A percentile compares a stretch with the other conserved stretches of the same genome.
Conservation (phyloP, 192 early-diverging fungal species). For the Spizellomyces sp. region DNA sequence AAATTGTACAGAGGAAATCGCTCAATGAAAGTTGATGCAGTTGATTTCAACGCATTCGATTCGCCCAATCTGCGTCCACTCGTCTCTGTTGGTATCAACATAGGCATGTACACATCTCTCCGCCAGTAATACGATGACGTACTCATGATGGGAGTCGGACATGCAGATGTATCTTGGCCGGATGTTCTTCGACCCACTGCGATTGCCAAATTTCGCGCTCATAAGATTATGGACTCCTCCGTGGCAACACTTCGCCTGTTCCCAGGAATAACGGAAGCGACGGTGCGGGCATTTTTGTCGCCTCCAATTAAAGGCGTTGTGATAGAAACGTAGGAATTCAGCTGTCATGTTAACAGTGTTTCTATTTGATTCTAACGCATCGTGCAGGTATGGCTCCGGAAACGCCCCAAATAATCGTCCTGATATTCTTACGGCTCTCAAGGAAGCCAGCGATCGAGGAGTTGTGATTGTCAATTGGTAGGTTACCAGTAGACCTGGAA, state of each 20-base stretch:
- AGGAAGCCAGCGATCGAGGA: slow-evolving; percentile 87
- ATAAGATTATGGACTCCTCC: slow-evolving; percentile 82
- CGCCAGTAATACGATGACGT: neutral
- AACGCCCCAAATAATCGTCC: slow-evolving; percentile 91
- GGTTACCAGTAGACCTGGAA: neutral
- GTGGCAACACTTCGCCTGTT: slow-evolving; percentile 90
- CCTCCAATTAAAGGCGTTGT: slow-evolving; percentile 89
- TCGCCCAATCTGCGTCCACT: slow-evolving; percentile 84
- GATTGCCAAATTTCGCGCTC: slow-evolving; percentile 81
- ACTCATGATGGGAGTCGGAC: neutral
- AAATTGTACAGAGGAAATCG: slow-evolving; percentile 93
- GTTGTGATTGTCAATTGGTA: slow-evolving; percentile 96
- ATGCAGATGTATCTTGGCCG: slow-evolving; percentile 84
- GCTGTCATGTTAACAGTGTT: neutral
- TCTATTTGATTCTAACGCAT: neutral
- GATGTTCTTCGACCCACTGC: slow-evolving; percentile 82
- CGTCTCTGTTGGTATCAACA: slow-evolving; percentile 96
- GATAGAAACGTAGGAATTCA: slow-evolving; percentile 68
- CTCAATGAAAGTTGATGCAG: slow-evolving; percentile 62
- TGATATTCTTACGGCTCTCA: slow-evolving; percentile 80
- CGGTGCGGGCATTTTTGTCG: slow-evolving; percentile 83
- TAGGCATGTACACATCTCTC: slow-evolving; percentile 52
- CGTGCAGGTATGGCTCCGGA: slow-evolving; percentile 79
- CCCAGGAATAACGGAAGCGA: slow-evolving; percentile 89
- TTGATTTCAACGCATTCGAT: slow-evolving; percentile 59